Evolutionary conservation across 1,284 basidiomycete genomes (phyloP), one percentile per base, ranked within the genome.

Genomic region (Trichosporon sp.): DNA sequence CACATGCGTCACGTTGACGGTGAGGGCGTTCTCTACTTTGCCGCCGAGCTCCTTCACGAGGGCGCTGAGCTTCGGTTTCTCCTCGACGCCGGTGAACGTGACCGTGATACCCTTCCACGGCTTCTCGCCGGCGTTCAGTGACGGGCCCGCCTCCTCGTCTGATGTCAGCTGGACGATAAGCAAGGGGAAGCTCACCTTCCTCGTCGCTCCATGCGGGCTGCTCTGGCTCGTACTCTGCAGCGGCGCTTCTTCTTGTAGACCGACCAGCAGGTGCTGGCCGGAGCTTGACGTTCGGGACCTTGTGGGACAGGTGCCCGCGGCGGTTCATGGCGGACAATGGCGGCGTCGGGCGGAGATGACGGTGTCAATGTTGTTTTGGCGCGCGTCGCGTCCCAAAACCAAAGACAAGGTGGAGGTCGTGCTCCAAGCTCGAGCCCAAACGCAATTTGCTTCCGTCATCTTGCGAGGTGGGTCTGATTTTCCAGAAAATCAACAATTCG

Each of bases 271-370:
- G 78, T 15, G 74, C 78, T 1, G 81, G 81, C 1, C 81, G 78
- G 13, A 81, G 71, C 70, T 81, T 83, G 69, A 81, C 81, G 68
- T 80, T 79, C 3, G 80, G 77, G 2, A 83, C 72, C 69, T 81
- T 81, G 68, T 66, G 70, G 2, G 79, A 81, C 21, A 81, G 63
- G 71, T 83, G 79, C 7, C 78, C 78, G n/a, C 79, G 69, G 53
- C 80, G 72, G 68, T 80, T 79, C 76, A 79, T 77, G 35, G 44
- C 31, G 32, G 35, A 31, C 27, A 31, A 31, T 31, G 56, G 15
- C 27, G 56, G 29, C 27, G 27, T n/a, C 3, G 15, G 56, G 56
- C 31, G 38, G 51, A 27, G 32, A 12, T 27, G 62, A 51, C 64
- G 58, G 29, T 51, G 44, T 35, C 25, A 44, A 62, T 58, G 64